Evolutionary conservation across 148 eudicot genomes (phyloP).

Genomic region (Bassia scoparia): DNA sequence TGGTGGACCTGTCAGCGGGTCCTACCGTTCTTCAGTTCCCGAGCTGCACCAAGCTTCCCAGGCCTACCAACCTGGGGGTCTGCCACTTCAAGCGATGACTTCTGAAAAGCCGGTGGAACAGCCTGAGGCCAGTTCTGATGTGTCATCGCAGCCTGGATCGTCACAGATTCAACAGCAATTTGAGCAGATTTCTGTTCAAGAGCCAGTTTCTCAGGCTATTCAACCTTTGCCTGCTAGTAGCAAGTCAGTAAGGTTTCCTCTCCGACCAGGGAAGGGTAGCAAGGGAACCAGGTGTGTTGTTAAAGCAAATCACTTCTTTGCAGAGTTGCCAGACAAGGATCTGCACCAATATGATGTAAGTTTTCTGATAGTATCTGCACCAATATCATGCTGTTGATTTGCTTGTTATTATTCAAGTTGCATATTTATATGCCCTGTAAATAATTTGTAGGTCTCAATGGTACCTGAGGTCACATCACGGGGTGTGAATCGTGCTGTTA

Average conservation of each 20-base stretch:
- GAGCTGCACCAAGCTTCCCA: conserved; percentile 98
- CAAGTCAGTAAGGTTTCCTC: conserved; percentile 79
- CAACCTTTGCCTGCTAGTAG: conserved; percentile 69
- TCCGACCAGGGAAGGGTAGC: conserved; percentile 89
- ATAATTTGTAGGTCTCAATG: conserved; percentile 57
- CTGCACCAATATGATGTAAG: conserved; percentile 89
- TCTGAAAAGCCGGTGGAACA: conserved; percentile 36
- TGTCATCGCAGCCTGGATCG: conserved; percentile 30
- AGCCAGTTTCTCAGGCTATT: conserved; percentile 48
- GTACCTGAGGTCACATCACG: conserved; percentile 77
- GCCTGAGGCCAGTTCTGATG: conserved; percentile 41
- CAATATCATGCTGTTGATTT: background rate
- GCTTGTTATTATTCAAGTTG: background rate
- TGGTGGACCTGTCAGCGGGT: conserved; percentile 49
- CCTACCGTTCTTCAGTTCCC: conserved; percentile 64
- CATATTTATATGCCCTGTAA: background rate
- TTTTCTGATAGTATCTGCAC: conserved; percentile 10
- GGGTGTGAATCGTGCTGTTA: conserved; percentile 69
- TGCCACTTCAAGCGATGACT: conserved; percentile 42
- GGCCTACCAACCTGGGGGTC: conserved; percentile 58
- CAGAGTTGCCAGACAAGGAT: conserved; percentile 88
- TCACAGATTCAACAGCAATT: conserved; percentile 46
- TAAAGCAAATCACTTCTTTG: conserved; percentile 93
- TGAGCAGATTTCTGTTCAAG: conserved; percentile 45
- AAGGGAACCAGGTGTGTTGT: conserved; percentile 62